These are phyloP conservation scores for Xylariales sp. DNA, from an alignment of 2,329 filamentous ascomycete genomes.

Conservation along the genomic window DNA sequence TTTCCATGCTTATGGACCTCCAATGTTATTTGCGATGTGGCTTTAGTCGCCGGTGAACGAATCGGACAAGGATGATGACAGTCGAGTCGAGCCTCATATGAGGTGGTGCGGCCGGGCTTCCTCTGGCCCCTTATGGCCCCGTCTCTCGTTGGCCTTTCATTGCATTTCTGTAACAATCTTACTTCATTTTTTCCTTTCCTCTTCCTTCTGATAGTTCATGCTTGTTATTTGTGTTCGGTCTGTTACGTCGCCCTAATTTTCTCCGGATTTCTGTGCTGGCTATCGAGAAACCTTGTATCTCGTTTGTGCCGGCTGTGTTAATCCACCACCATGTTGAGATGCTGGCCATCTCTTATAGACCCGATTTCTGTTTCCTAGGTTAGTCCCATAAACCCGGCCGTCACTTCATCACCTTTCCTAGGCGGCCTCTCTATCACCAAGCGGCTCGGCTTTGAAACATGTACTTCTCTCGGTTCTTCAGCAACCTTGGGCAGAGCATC, in stretches of 20 bases:
- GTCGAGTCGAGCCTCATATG: constrained; percentile 1
- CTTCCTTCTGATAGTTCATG: constrained; percentile 12
- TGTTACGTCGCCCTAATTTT: constrained; percentile 19
- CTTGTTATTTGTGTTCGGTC: constrained; percentile 15
- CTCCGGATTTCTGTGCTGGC: constrained; percentile 18
- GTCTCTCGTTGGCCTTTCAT: constrained; percentile 16
- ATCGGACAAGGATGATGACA: not conserved
- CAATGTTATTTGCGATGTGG: constrained; percentile 1
- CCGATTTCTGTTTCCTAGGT: constrained; percentile 27
- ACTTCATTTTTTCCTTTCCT: constrained; percentile 14
- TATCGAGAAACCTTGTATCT: constrained; percentile 16
- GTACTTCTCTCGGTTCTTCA: no score
- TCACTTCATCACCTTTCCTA: not conserved
- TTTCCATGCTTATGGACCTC: not conserved
- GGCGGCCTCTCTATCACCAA: not conserved
- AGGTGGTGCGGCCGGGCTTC: constrained; percentile 1
- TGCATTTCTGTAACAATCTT: constrained; percentile 19
- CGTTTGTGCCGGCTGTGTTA: constrained; percentile 23
- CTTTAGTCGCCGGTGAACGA: not conserved
- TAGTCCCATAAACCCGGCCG: constrained; percentile 15
- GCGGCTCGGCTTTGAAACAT: no score
- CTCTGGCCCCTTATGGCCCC: constrained; percentile 15
- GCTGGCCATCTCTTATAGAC: constrained; percentile 26
- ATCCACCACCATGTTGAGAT: constrained; percentile 27
- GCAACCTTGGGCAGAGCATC: no score